Percentiles rank a stretch among this genome's conserved stretches.
Conservation (phyloP, 2,329 filamentous ascomycete species). For the Fonsecaea nubica region DNA sequence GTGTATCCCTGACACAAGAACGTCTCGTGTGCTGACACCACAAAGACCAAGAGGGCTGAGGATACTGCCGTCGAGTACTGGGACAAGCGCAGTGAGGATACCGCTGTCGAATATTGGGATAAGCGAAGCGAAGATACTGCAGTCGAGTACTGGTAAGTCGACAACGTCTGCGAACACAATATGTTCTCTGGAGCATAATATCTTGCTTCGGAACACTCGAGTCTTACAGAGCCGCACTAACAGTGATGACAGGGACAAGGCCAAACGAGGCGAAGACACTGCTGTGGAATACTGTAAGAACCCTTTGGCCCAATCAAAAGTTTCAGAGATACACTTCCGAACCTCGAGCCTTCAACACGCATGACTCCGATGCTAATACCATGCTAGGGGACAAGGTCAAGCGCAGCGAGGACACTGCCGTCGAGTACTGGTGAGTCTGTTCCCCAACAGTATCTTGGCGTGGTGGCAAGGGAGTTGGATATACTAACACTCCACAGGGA, state of each 20-base stretch:
- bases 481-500: neutral
- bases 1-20: too few relatives aligned
- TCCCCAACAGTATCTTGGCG: too few relatives aligned
- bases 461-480: too few relatives aligned
- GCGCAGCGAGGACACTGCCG: conserved; percentile 4
- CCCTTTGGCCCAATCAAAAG: too few relatives aligned
- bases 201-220: too few relatives aligned
- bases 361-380: too few relatives aligned
- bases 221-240: too few relatives aligned
- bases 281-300: conserved; percentile 2
- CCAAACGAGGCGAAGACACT: neutral
- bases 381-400: neutral
- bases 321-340: too few relatives aligned
- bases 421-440: neutral
- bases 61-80: conserved; percentile 11
- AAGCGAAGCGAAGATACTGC: neutral
- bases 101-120: conserved; percentile 9
- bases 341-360: too few relatives aligned
- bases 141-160: neutral
- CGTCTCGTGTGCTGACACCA: neutral
- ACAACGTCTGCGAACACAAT: too few relatives aligned
- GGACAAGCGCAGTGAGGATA: neutral
- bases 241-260: neutral
- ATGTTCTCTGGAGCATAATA: too few relatives aligned
- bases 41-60: neutral